Evolutionary conservation across 495 filamentous ascomycete species (phyloP).

Genomic region (Penicillium soppii): DNA sequence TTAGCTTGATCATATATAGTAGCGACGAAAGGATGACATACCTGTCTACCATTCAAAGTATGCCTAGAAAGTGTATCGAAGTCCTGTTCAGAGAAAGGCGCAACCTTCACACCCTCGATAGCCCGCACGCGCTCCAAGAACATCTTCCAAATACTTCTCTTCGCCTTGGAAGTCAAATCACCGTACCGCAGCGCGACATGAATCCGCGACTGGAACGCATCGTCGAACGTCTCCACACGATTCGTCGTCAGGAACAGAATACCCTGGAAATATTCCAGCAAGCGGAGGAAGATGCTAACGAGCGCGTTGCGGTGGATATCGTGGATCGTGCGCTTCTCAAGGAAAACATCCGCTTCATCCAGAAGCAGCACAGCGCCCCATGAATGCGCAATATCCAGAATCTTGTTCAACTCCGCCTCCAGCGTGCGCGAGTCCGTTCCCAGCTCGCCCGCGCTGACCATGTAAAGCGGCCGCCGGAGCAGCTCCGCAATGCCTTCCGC

Average conservation of each 20-base stretch:
- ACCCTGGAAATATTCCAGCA: constrained; percentile 76
- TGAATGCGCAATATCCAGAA: constrained; percentile 81
- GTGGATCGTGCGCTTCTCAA: constrained; percentile 67
- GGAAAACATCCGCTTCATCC: constrained; percentile 78
- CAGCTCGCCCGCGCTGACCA: constrained; percentile 78
- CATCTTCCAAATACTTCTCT: constrained; percentile 82
- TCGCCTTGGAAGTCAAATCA: constrained; percentile 71
- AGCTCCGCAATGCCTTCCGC: constrained; percentile 85
- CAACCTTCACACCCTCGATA: constrained; percentile 59
- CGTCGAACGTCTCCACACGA: constrained; percentile 71
- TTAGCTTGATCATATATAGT: constrained; percentile 1
- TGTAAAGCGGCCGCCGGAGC: constrained; percentile 79
- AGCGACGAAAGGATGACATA: constrained; percentile 26
- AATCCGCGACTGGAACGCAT: constrained; percentile 67
- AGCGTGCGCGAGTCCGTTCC: constrained; percentile 77
- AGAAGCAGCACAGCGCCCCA: constrained; percentile 82
- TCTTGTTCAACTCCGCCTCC: constrained; percentile 77
- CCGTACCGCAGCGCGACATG: constrained; percentile 78
- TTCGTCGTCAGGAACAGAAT: constrained; percentile 83
- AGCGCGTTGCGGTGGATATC: constrained; percentile 77
- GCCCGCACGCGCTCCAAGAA: constrained; percentile 71
- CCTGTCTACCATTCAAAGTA: constrained; percentile 84
- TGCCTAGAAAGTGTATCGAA: constrained; percentile 65
- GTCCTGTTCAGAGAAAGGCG: constrained; percentile 66
- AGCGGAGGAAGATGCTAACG: constrained; percentile 71